Conservation (phyloP, 202 grass and related monocot species). For the Saccharum hybrid region DNA sequence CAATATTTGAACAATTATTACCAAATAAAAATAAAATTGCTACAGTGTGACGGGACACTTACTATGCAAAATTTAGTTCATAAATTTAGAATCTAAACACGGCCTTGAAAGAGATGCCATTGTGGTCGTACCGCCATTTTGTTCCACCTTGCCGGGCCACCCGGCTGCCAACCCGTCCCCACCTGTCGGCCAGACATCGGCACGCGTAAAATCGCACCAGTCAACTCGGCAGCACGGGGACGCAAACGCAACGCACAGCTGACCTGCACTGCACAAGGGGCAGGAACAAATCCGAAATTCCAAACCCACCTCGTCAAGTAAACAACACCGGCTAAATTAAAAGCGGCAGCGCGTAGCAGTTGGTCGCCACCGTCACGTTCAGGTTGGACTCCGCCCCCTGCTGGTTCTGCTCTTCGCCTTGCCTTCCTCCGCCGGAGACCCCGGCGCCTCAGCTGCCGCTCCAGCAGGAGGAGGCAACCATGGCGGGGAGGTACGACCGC, state of each 20-base stretch:
- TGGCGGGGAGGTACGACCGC: slow-evolving; percentile 92
- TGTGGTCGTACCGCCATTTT: no score
- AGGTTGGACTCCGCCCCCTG: slow-evolving; percentile 8
- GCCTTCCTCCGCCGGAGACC: slow-evolving; percentile 46
- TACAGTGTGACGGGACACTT: no score
- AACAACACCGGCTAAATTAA: slow-evolving; percentile 27
- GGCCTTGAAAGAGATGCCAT: not conserved
- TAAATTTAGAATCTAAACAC: no score
- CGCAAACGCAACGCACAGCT: not conserved
- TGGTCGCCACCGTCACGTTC: slow-evolving; percentile 45
- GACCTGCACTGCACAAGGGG: not conserved
- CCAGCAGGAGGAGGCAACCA: slow-evolving; percentile 39
- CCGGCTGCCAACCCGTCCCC: not conserved
- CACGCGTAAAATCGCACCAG: slow-evolving; percentile 4
- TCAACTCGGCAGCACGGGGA: slow-evolving; percentile 22
- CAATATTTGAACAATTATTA: no score
- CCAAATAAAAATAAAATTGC: no score
- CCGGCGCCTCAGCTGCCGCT: slow-evolving; percentile 12
- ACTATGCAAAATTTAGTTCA: no score
- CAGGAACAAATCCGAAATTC: slow-evolving; percentile 48
- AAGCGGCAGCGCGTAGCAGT: slow-evolving; percentile 37
- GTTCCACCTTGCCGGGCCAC: not conserved
- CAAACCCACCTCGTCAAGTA: slow-evolving; percentile 53
- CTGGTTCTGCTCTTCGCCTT: slow-evolving; percentile 12
- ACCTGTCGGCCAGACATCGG: slow-evolving; percentile 18